Evolutionary conservation across 2,329 filamentous ascomycete species (phyloP), one percentile per base, ranked within the genome.

Genomic region (Graphium sp.): DNA sequence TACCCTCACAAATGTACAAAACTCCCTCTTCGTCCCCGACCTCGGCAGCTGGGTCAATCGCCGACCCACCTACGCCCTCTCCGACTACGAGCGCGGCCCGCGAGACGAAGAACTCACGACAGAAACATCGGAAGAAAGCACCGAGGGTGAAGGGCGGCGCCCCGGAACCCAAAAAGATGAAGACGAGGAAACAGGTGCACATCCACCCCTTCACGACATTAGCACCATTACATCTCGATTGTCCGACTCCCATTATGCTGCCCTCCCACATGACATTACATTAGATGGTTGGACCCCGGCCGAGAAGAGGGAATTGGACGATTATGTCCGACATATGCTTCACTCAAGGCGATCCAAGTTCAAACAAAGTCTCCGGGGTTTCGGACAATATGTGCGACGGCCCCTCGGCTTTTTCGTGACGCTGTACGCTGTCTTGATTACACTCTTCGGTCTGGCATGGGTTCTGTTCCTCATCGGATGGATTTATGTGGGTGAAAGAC

Each of bases 391-490:
- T 43, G 64, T 84, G 10, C 63, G 62, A 22, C 70, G 72, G 40
- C 80, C 83, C 2, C 60, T 92, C 21, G 83, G 83, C 2, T 82
- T 89, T 44, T 63, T 85, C 31, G 78, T 92, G 33, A 89, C 81
- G 0, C 53, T 91, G 4, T 92, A 92, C 48, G 82, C 81, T 7
- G 74, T 67, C 1, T 59, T 87, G 13, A 85, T 92, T 40, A 89
- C 82, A 0, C 58, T 85, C 0, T 92, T 91, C 40, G 82, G 82
- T 42, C 60, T 87, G 9, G 79, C 79, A 0, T 92, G 82, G 83
- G 82, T 92, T 2, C 63, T 91, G n/a, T 89, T 87, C 52, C 57
- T 91, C 31, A 92, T 92, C 45, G 80, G 75, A 26, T 91, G 82
- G 82, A 81, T 89, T 44, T 84, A 83, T 37, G 75, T 87, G 13